Percentiles rank a stretch among this genome's conserved stretches.
Evolutionary conservation across 2,329 filamentous ascomycete genomes (phyloP).

Genomic region (Fusarium pseudoanthophilum): DNA sequence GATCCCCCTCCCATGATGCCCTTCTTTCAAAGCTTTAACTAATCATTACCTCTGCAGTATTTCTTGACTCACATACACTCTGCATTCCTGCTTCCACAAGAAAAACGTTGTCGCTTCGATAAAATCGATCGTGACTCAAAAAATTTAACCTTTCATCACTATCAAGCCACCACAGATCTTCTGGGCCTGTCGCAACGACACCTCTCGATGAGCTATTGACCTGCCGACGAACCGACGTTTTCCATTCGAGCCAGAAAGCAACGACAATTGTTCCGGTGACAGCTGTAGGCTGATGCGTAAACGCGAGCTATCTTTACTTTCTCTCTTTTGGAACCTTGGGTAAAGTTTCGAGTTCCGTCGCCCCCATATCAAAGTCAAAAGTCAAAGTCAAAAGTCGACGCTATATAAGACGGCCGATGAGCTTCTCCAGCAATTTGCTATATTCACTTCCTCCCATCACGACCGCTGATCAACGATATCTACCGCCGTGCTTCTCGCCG

Average conservation of each 20-base stretch:
- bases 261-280: conserved; percentile 35
- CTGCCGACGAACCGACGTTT: conserved; percentile 30
- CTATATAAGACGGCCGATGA: conserved; percentile 42
- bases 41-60: conserved; percentile 42
- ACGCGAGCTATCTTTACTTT: conserved; percentile 50
- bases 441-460: conserved; percentile 22
- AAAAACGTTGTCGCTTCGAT: conserved; percentile 15
- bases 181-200: conserved; percentile 28
- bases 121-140: conserved; percentile 25
- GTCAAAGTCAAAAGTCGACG: conserved; percentile 4
- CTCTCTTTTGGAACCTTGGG: conserved; percentile 48
- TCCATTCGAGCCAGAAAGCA: conserved; percentile 19
- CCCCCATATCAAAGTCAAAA: conserved; percentile 4
- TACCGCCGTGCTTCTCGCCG: conserved; percentile 46
- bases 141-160: conserved; percentile 7
- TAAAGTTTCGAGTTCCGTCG: conserved; percentile 42
- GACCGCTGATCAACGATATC: conserved; percentile 34
- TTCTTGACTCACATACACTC: conserved; percentile 38
- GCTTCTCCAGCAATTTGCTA: conserved; percentile 33
- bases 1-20: conserved; percentile 44
- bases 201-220: conserved; percentile 47
- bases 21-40: conserved; percentile 45
- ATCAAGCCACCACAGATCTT: conserved; percentile 14
- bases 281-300: conserved; percentile 52
- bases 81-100: conserved; percentile 23